These are phyloP conservation scores for Pseudocercospora crystallina DNA, from an alignment of 2,329 filamentous ascomycete genomes.

Conservation along the genomic window DNA sequence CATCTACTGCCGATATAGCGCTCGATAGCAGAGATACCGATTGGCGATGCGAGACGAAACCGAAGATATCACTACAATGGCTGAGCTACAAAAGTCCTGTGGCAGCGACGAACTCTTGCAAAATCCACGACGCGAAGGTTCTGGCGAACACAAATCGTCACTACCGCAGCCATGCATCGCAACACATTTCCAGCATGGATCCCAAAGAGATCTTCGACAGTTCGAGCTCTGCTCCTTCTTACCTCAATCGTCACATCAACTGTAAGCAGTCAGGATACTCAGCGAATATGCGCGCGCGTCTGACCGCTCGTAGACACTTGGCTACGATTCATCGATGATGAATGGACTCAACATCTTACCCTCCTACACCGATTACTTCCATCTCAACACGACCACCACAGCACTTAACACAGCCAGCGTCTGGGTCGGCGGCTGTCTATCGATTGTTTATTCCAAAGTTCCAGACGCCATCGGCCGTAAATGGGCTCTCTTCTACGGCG, in stretches of 20 bases:
- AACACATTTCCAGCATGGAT: slow-evolving; percentile 1
- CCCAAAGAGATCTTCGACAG: background rate
- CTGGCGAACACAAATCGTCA: background rate
- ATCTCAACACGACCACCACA: slow-evolving; percentile 53
- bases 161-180: background rate
- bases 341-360: slow-evolving; percentile 60
- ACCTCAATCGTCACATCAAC: background rate
- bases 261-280: background rate
- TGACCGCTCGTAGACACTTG: slow-evolving; percentile 23
- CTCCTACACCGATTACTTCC: slow-evolving; percentile 57
- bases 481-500: slow-evolving; percentile 46
- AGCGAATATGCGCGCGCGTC: background rate
- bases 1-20: too few relatives aligned
- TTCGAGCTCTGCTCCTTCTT: background rate
- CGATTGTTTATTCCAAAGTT: background rate
- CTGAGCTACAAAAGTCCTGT: too few relatives aligned
- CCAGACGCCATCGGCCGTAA: slow-evolving; percentile 40
- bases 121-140: background rate
- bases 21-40: background rate
- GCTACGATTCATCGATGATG: slow-evolving; percentile 52
- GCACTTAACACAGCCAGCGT: slow-evolving; percentile 57
- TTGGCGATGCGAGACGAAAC: background rate
- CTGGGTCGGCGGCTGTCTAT: slow-evolving; percentile 51
- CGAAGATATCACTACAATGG: background rate
- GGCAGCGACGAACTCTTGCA: too few relatives aligned